A percentile compares a stretch with the other conserved stretches of the same genome.
Evolutionary conservation across 1,284 basidiomycete genomes (phyloP).

Genomic region (Salmacisia buchloeana): DNA sequence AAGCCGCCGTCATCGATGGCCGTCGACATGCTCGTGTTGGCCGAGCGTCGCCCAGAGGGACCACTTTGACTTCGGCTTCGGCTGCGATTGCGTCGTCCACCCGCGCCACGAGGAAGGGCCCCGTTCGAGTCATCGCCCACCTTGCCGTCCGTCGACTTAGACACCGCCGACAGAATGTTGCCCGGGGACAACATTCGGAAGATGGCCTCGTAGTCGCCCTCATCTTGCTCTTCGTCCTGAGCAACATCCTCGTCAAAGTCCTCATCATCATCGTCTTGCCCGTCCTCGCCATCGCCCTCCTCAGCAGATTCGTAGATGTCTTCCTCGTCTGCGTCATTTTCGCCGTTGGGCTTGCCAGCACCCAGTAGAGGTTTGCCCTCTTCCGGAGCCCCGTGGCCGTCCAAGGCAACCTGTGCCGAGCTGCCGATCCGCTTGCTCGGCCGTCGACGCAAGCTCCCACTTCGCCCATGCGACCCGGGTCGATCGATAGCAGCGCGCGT

Average conservation of each 20-base stretch:
- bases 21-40: not conserved
- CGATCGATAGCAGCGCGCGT: slow-evolving; percentile 14
- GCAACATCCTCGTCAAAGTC: slow-evolving; percentile 23
- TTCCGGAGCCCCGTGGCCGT: not conserved
- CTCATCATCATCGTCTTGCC: slow-evolving; percentile 20
- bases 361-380: not conserved
- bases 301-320: not conserved
- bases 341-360: not conserved
- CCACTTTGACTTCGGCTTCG: slow-evolving; percentile 31
- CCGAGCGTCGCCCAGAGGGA: slow-evolving; percentile 20
- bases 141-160: slow-evolving; percentile 19
- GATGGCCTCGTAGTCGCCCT: slow-evolving; percentile 45
- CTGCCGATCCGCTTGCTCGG: not conserved
- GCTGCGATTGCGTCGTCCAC: too few species aligned
- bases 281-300: slow-evolving; percentile 19
- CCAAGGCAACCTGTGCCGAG: not conserved
- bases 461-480: too few species aligned
- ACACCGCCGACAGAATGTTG: not conserved
- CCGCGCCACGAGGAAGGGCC: slow-evolving; percentile 20
- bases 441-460: too few species aligned
- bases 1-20: slow-evolving; percentile 7
- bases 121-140: slow-evolving; percentile 19
- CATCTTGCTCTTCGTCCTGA: slow-evolving; percentile 35
- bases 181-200: slow-evolving; percentile 33
- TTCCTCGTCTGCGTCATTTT: slow-evolving; percentile 13